Percentiles rank a stretch among this genome's conserved stretches.
These are phyloP conservation scores for Gossypium arboreum DNA, from an alignment of 345 rosid species.

Conservation along the genomic window DNA sequence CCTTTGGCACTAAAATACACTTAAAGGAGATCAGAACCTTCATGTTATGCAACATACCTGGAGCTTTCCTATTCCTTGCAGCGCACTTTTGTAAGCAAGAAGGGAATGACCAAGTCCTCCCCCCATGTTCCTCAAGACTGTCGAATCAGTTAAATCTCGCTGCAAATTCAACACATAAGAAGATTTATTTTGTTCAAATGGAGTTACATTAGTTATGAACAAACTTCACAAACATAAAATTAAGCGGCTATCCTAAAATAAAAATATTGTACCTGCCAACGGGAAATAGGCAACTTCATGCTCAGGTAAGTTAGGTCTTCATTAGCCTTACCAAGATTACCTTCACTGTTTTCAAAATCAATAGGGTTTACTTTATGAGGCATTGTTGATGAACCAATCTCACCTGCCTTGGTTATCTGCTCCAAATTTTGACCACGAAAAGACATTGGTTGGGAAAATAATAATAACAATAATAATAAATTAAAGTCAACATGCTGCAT, in stretches of 20 bases:
- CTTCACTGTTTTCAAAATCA: conserved; percentile 95
- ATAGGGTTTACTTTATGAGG: conserved; percentile 98
- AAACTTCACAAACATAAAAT: background rate
- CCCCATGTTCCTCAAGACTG: conserved; percentile 91
- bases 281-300: conserved; percentile 82
- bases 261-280: conserved; percentile 70
- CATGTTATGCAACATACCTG: conserved; percentile 45
- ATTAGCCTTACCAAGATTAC: conserved; percentile 91
- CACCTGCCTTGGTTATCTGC: conserved; percentile 90
- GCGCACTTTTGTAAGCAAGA: conserved; percentile 85
- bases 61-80: conserved; percentile 84
- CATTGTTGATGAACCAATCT: conserved; percentile 92
- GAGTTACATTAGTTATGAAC: background rate
- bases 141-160: conserved; percentile 96
- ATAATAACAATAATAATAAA: background rate
- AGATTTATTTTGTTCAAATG: conserved; percentile 1
- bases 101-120: conserved; percentile 94
- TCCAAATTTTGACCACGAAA: conserved; percentile 12
- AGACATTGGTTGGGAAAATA: background rate
- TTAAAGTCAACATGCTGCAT: background rate
- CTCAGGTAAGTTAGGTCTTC: conserved; percentile 62
- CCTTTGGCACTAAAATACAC: background rate
- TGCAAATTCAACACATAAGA: conserved; percentile 30
- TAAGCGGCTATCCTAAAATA: background rate
- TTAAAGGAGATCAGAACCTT: background rate